Percentiles rank a stretch among this genome's conserved stretches.
Evolutionary conservation across 352 stramenopile genomes (phyloP).

Genomic region (Globisporangium cystogenes): DNA sequence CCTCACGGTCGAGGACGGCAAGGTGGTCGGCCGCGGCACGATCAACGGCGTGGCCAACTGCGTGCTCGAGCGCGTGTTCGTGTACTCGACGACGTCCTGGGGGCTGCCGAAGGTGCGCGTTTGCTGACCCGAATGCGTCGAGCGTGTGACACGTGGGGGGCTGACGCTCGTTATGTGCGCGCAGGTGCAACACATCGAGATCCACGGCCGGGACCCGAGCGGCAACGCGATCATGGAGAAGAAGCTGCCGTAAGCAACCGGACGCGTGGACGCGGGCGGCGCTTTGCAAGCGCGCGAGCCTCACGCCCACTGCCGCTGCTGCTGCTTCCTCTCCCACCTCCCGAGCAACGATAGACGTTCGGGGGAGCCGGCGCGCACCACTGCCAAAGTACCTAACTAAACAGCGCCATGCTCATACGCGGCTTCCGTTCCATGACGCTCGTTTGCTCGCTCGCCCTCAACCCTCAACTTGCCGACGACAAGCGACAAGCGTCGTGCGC

Average conservation of each 20-base stretch:
- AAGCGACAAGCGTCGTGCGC: neutral
- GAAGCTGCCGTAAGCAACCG: slow-evolving; percentile 61
- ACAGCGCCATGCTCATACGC: neutral
- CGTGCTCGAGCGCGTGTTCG: slow-evolving; percentile 76
- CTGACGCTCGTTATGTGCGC: slow-evolving; percentile 1
- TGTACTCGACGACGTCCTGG: slow-evolving; percentile 82
- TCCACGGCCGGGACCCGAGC: slow-evolving; percentile 65
- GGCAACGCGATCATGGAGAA: slow-evolving; percentile 79
- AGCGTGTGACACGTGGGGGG: neutral
- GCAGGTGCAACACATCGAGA: slow-evolving; percentile 84
- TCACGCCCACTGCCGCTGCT: neutral
- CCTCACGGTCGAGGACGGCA: slow-evolving; percentile 71
- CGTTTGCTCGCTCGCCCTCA: neutral
- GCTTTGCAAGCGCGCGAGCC: neutral
- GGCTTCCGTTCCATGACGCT: neutral
- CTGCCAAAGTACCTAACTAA: neutral
- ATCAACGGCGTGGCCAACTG: slow-evolving; percentile 75
- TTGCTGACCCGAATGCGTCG: neutral
- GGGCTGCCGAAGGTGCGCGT: slow-evolving; percentile 67
- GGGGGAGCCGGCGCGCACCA: too few species aligned
- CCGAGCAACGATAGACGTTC: neutral
- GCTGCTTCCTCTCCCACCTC: neutral
- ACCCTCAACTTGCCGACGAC: too few species aligned
- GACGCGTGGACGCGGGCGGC: neutral
- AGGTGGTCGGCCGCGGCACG: slow-evolving; percentile 53